Evolutionary conservation across 352 stramenopile genomes (phyloP), one percentile per base, ranked within the genome.

Genomic region (Thraustotheca clavata): DNA sequence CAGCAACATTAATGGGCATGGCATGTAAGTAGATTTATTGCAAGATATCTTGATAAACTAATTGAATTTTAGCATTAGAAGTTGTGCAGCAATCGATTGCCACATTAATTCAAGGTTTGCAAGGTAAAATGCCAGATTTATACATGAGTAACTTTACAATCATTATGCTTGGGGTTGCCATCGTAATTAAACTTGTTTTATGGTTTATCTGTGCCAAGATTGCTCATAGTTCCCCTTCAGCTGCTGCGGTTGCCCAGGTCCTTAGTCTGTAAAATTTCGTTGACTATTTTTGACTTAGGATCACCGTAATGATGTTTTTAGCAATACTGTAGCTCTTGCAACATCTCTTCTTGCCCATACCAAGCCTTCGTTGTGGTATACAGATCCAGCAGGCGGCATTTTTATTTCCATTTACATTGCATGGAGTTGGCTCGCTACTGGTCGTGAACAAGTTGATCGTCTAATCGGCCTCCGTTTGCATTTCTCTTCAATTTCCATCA

Each of bases 331-430:
- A 1, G 94, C 94, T 2, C 83, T 97, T 3, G 63, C 87, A 8
- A 95, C 94, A 39, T 88, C 81, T 2, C 71, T 86, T 22, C 59
- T 88, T 16, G 68, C 82, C 2, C 75, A 94, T 68, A 79, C 67
- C 67, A 76, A 79, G 31, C 71, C 69, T n/a, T 73, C 76, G 39
- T 69, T 98, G 4, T 98, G 94, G 95, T 98, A 86, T 71, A 67
- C 96, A 18, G 96, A 99, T 81, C 89, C 92, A 6, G 70, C 97
- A 43, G 95, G 94, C 33, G 96, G 91, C 47, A 98, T 98, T 69
- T 49, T 88, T 12, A 98, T 99, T 70, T 97, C 90, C 4, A 41
- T 98, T 3, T 99, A 98, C 74, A 98, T 99, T 67, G 96, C 96
- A 22, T 80, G 89, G 32, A 97, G 89, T 62, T 99, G 96, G 96